These are phyloP conservation scores for Pulveroboletus sp. DNA, from an alignment of 1,284 basidiomycete species.

Conservation along the genomic window DNA sequence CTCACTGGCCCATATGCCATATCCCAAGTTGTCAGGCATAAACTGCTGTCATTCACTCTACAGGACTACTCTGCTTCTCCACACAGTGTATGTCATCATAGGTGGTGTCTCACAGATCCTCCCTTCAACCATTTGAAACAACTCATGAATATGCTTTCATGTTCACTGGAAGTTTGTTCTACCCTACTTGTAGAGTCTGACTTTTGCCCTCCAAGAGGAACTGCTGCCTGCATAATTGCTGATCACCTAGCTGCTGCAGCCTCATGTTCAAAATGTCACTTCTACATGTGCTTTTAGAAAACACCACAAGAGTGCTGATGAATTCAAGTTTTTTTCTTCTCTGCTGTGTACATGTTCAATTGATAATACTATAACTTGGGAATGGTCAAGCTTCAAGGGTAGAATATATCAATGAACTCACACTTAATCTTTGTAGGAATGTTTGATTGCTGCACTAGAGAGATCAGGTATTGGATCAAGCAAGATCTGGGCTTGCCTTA, in stretches of 20 bases:
- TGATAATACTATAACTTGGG: no score
- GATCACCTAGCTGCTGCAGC: slow-evolving; percentile 45
- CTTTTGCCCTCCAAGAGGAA: slow-evolving; percentile 39
- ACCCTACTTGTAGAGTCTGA: not conserved
- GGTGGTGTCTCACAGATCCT: not conserved
- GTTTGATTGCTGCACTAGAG: no score
- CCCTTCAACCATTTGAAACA: slow-evolving; percentile 6
- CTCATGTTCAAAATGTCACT: slow-evolving; percentile 43
- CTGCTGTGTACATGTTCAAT: no score
- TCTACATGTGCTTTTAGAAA: no score
- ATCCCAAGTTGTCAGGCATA: not conserved
- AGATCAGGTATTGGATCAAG: no score
- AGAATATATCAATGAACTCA: no score
- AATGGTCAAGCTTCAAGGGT: no score
- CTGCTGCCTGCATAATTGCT: slow-evolving; percentile 44
- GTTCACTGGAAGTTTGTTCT: slow-evolving; percentile 32
- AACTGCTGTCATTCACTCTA: not conserved
- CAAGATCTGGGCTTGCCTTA: no score
- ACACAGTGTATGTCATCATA: not conserved
- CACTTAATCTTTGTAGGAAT: no score
- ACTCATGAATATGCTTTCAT: slow-evolving; percentile 29
- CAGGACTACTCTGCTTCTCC: no score
- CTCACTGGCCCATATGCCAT: not conserved
- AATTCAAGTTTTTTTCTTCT: no score
- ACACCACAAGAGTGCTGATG: no score